These are phyloP conservation scores for Cercospora citrullina DNA, from an alignment of 2,329 filamentous ascomycete species.

Conservation along the genomic window DNA sequence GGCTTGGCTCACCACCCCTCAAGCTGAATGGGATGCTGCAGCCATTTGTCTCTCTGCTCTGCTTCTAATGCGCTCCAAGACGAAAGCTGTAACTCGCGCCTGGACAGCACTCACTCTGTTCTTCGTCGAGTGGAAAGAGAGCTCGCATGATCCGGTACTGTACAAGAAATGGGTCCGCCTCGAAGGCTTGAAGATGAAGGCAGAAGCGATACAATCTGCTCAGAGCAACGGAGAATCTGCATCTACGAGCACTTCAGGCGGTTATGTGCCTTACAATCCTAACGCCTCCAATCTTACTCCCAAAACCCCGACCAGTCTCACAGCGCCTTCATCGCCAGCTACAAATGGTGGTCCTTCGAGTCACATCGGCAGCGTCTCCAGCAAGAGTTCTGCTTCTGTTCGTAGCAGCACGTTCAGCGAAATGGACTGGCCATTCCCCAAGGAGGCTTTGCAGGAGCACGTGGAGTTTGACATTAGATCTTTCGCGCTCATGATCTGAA, in stretches of 20 bases:
- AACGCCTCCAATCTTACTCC: background rate
- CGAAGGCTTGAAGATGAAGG: conserved; percentile 12
- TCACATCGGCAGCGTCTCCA: conserved; percentile 12
- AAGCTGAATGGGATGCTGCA: conserved; percentile 23
- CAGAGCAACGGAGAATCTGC: conserved; percentile 1
- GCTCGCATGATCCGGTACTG: conserved; percentile 15
- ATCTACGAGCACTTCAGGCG: background rate
- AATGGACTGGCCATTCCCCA: conserved; percentile 17
- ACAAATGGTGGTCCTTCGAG: background rate
- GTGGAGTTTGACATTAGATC: conserved; percentile 12
- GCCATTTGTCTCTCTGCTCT: conserved; percentile 20
- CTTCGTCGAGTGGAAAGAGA: conserved; percentile 22
- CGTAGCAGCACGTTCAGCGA: conserved; percentile 11
- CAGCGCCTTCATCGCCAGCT: background rate
- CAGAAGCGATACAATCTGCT: conserved; percentile 13
- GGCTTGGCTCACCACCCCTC: conserved; percentile 21
- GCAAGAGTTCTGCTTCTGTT: conserved; percentile 12
- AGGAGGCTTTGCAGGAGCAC: conserved; percentile 13
- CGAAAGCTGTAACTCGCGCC: conserved; percentile 15
- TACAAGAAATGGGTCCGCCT: conserved; percentile 19
- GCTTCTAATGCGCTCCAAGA: conserved; percentile 12
- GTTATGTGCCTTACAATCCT: conserved; percentile 11
- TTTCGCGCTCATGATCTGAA: conserved; percentile 20
- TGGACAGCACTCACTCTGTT: conserved; percentile 19
- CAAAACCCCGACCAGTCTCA: background rate